These are phyloP conservation scores for Aspergillus conjunctus DNA, from an alignment of 495 filamentous ascomycete species.

Conservation along the genomic window DNA sequence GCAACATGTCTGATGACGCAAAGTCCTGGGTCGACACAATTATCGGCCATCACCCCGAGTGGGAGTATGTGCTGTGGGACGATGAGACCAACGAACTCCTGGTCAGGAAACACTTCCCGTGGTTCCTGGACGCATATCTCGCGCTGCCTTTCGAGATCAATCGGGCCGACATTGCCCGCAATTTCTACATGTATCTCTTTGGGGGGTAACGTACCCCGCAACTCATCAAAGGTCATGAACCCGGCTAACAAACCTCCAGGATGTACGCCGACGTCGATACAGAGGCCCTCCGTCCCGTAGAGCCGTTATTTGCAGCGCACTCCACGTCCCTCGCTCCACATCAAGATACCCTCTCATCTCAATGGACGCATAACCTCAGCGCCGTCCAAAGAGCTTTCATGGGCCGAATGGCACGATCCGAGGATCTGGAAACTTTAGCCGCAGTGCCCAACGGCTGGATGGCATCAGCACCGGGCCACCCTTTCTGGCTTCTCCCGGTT, in stretches of 20 bases:
- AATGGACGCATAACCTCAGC: not conserved
- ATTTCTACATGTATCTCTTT: constrained; percentile 29
- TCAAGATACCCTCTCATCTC: not conserved
- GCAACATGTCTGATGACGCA: constrained; percentile 28
- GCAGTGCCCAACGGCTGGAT: constrained; percentile 33
- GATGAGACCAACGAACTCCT: constrained; percentile 26
- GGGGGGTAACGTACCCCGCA: constrained; percentile 19
- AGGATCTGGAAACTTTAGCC: constrained; percentile 17
- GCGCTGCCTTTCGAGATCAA: constrained; percentile 26
- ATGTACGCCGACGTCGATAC: constrained; percentile 32
- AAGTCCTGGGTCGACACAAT: constrained; percentile 24
- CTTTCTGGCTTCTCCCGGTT: constrained; percentile 29
- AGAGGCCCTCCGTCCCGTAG: constrained; percentile 24
- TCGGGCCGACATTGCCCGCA: constrained; percentile 26
- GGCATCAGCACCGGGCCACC: constrained; percentile 30
- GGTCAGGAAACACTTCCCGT: constrained; percentile 25
- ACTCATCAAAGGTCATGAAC: not conserved
- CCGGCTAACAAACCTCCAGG: constrained; percentile 6
- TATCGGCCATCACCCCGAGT: constrained; percentile 22
- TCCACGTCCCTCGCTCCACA: constrained; percentile 17
- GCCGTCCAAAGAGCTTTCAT: constrained; percentile 23
- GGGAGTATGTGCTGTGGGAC: constrained; percentile 33
- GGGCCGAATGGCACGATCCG: constrained; percentile 26
- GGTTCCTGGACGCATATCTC: constrained; percentile 25
- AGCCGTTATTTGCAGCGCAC: constrained; percentile 21